Conservation (phyloP, 2,329 filamentous ascomycete species). For the Aureobasidium uvarum region DNA sequence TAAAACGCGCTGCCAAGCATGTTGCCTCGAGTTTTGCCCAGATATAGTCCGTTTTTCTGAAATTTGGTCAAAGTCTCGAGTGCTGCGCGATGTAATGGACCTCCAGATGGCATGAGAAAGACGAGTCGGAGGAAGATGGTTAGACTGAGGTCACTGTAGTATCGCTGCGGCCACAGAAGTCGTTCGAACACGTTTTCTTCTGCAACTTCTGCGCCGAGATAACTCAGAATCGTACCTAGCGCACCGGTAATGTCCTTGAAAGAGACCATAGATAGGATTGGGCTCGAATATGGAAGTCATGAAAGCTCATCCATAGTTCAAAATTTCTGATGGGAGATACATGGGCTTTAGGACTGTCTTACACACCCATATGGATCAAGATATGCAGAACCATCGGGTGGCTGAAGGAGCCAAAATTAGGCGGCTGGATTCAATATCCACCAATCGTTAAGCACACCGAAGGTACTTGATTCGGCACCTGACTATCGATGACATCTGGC, state of each 20-base stretch:
- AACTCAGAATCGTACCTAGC: not conserved
- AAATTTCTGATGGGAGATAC: not conserved
- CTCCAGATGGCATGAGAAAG: constrained; percentile 1
- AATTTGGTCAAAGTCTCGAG: not conserved
- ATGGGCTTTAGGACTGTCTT: not conserved
- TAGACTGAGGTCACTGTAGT: not conserved
- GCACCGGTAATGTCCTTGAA: constrained; percentile 2
- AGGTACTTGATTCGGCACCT: not conserved
- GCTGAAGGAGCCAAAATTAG: not conserved
- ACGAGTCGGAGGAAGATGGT: not conserved
- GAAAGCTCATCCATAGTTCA: not conserved
- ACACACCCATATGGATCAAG: not conserved
- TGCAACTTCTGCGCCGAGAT: constrained; percentile 5
- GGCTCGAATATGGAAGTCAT: not conserved
- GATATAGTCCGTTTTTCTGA: constrained; percentile 1
- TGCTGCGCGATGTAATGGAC: not conserved
- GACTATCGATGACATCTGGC: no score
- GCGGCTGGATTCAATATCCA: not conserved
- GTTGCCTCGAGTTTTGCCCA: constrained; percentile 2
- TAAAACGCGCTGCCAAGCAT: constrained; percentile 6
- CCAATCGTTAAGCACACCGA: not conserved
- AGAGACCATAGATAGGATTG: not conserved
- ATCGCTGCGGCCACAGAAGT: not conserved
- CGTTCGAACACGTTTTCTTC: not conserved
- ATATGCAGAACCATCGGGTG: not conserved